Evolutionary conservation across 2,329 filamentous ascomycete species (phyloP).

Genomic region (Nakataea oryzae): DNA sequence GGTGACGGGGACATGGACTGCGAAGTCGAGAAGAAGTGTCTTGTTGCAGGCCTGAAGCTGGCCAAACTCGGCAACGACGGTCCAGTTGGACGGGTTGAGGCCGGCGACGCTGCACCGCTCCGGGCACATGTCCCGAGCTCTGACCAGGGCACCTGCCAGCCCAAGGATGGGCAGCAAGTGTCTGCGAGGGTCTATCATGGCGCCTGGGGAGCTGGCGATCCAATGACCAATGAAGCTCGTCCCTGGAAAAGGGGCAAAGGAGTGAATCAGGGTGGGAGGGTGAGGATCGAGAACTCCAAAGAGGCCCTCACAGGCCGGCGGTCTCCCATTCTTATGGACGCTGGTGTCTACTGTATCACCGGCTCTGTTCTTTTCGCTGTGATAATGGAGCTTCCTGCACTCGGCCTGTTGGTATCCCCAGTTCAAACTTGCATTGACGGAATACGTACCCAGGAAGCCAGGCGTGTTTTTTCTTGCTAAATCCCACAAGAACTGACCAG

Average conservation of each 20-base stretch:
- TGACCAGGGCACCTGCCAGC: background rate
- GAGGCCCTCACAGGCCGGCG: background rate
- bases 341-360: background rate
- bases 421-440: too few relatives aligned
- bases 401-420: too few relatives aligned
- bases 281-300: background rate
- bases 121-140: conserved; percentile 5
- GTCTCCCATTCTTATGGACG: background rate
- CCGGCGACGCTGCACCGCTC: conserved; percentile 2
- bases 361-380: background rate
- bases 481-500: too few relatives aligned
- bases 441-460: too few relatives aligned
- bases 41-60: conserved; percentile 5
- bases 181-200: background rate
- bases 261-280: background rate
- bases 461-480: too few relatives aligned
- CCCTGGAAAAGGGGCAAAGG: background rate
- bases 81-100: conserved; percentile 5
- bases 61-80: conserved; percentile 3
- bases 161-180: background rate
- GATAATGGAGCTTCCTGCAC: too few relatives aligned
- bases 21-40: conserved; percentile 3
- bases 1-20: background rate
- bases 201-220: too few relatives aligned
- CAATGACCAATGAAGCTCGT: too few relatives aligned